These are phyloP conservation scores for Sporothrix mexicana DNA, from an alignment of 2,329 filamentous ascomycete genomes.

Conservation along the genomic window DNA sequence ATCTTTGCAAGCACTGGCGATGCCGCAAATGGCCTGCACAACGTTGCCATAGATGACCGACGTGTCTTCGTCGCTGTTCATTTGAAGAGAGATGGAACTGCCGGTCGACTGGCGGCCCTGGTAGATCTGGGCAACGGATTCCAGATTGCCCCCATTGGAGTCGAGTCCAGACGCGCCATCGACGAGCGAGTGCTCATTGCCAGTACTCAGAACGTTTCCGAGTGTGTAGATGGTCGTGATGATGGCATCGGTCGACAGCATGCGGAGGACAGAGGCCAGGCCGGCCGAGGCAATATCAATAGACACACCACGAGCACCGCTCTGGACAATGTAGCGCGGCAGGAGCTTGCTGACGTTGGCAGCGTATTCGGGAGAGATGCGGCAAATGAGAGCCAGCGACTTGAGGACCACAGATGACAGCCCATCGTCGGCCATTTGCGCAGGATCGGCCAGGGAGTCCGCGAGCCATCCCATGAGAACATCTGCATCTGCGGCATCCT, in stretches of 20 bases:
- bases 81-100: constrained; percentile 79
- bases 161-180: constrained; percentile 54
- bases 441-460: constrained; percentile 75
- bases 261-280: constrained; percentile 78
- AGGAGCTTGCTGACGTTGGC: constrained; percentile 78
- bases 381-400: constrained; percentile 80
- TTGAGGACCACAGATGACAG: constrained; percentile 81
- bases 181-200: constrained; percentile 59
- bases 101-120: constrained; percentile 65
- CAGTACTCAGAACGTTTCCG: constrained; percentile 90
- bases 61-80: constrained; percentile 78
- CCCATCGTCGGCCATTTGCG: constrained; percentile 80
- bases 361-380: constrained; percentile 73
- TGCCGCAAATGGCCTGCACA: constrained; percentile 93
- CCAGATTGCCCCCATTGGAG: constrained; percentile 38
- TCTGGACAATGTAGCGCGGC: constrained; percentile 86
- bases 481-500: constrained; percentile 80
- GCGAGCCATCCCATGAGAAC: constrained; percentile 85
- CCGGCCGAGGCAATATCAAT: constrained; percentile 82
- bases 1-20: constrained; percentile 80
- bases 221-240: constrained; percentile 96
- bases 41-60: constrained; percentile 81
- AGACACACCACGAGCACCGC: constrained; percentile 70
- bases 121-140: constrained; percentile 54
- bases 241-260: constrained; percentile 87